A percentile compares a stretch with the other conserved stretches of the same genome.
phyloP scores from a whole-genome alignment of 768 basidiomycete genomes.

The Leccinum arenicola region DNA sequence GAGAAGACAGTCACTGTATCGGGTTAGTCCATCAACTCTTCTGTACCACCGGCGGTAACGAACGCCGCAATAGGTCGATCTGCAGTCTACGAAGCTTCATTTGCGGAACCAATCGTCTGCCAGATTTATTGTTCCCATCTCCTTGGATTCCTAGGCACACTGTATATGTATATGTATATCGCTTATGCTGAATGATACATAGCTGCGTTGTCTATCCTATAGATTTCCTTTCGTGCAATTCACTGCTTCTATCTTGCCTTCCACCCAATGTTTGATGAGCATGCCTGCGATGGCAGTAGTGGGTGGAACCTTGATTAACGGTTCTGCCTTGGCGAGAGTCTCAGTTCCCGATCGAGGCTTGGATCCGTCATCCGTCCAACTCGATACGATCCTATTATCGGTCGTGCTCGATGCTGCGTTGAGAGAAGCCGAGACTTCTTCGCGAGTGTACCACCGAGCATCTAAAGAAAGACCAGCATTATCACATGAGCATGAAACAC shows the following conservation, averaged over 20 bases:
- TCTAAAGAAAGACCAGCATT: slow-evolving; percentile 45
- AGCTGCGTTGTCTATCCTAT: slow-evolving; percentile 38
- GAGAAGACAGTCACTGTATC: neutral
- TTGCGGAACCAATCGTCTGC: neutral
- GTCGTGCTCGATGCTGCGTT: slow-evolving; percentile 26
- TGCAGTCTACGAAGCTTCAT: neutral
- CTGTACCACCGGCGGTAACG: neutral
- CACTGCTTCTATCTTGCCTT: slow-evolving; percentile 48
- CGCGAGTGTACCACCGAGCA: slow-evolving; percentile 84
- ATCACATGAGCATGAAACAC: neutral
- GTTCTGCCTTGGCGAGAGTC: slow-evolving; percentile 33
- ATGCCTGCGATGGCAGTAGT: slow-evolving; percentile 80
- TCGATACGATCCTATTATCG: slow-evolving; percentile 25
- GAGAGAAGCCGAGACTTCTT: slow-evolving; percentile 65
- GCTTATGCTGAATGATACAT: neutral
- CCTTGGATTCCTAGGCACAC: neutral
- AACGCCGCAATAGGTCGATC: neutral
- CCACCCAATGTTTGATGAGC: slow-evolving; percentile 78
- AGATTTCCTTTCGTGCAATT: slow-evolving; percentile 41
- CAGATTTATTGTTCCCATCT: neutral
- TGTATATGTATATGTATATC: neutral
- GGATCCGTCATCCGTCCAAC: slow-evolving; percentile 20
- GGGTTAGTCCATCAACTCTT: neutral
- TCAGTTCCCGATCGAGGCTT: slow-evolving; percentile 16
- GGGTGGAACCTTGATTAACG: slow-evolving; percentile 74